Evolutionary conservation across 2,329 filamentous ascomycete genomes (phyloP), one percentile per base, ranked within the genome.

Genomic region (Pseudopyricularia javanii): DNA sequence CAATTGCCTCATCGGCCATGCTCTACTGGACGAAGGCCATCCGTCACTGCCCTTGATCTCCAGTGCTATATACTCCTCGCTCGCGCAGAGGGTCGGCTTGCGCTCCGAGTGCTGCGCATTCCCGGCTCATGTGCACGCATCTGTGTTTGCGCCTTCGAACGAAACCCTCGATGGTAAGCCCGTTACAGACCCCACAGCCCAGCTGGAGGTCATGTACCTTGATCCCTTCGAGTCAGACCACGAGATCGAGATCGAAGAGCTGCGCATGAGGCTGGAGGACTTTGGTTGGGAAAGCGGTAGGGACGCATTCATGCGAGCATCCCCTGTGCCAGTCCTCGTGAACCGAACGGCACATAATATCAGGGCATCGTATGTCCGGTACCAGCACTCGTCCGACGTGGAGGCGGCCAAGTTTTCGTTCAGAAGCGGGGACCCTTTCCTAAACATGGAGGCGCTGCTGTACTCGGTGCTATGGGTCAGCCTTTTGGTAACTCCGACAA

Each of bases 1-100:
- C 56, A 95, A 97, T 66, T 94, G 88, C 60, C 87, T 95, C 60
- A 82, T 98, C 53, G 89, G 89, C 9, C 75, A 94, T 56, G 88
- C 87, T 4, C 72, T 97, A 45, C 82, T 80, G 34, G 82, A 86
- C 50, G 70, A 78, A 7, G 75, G 78, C 0, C 89, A 95, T 61
- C 83, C 87, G 28, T 91, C 90, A 1, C 74, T 96, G 8, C 93
- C 91, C 2, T 75, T 96, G 50, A 85, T 96, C 56, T 93, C 89
- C 2, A 85, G 85, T 53, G 85, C 85, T 55, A 95, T 97, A 56
- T 98, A 85, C 68, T 93, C 86, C 62, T 83, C 82, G 54, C 66
- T 97, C 15, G 91, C 89, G 1, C 75, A 79, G 53, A 78, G 86
- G 35, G 64, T 96, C 12, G 86, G 85, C 2, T 67, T 98, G 48